Evolutionary conservation across 495 filamentous ascomycete genomes (phyloP), one percentile per base, ranked within the genome.

Genomic region (Cercophora sp.): DNA sequence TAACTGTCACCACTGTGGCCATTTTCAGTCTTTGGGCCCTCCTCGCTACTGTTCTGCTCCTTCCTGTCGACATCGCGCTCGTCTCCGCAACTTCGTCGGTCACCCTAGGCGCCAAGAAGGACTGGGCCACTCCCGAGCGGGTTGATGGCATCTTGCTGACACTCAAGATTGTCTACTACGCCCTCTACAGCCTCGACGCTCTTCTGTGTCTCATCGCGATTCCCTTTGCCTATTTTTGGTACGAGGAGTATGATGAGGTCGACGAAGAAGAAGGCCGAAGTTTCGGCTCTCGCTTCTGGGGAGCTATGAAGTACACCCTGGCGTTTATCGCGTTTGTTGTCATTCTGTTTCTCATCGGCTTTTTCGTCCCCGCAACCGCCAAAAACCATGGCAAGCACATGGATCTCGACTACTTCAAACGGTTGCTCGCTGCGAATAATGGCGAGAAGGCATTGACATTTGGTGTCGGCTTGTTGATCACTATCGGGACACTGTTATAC

Each of bases 161-260:
- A 1, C 74, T 99, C 35, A 88, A 87, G 61, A 81, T 93, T 51
- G 84, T 96, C 44, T 99, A 97, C 69, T 99, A 97, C 69, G 77
- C 82, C 0, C 77, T 97, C 1, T 99, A 97, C 70, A 92, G 86
- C 25, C 68, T 96, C 53, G 94, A 99, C 69, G 91, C 91, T 1
- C 66, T 95, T 2, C 84, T 99, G 11, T 97, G 94, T 64, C 76
- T 99, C 31, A 62, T 98, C 27, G 82, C 96, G 16, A 84, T 96
- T 16, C 93, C 93, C 1, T 99, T 99, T 64, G 85, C 90, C 10
- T 99, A 97, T 71, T 99, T 99, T 70, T 96, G 85, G 83, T 95
- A 94, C 56, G 93, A 99, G 70, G 94, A 97, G 69, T 93, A 94
- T 60, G 88, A 92, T 60, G 86, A 95, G 71, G 86, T 88, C 44